Conservation (phyloP, 176 grass and related monocot species). For the Aegilops longissima region DNA sequence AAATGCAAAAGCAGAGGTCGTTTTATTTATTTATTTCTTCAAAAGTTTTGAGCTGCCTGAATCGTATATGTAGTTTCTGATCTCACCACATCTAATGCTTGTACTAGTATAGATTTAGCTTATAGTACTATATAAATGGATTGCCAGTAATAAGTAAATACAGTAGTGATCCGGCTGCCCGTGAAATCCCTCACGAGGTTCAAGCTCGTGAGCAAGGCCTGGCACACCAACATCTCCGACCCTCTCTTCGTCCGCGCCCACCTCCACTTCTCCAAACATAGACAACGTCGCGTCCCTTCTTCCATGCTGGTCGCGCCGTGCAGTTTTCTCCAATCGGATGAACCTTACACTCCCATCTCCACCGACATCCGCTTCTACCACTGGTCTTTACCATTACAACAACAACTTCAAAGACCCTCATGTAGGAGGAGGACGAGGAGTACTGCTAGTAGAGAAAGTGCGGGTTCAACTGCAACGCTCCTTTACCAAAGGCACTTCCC, state of each 20-base stretch:
- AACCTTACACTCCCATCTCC: neutral
- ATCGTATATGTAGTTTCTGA: no score
- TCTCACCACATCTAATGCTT: no score
- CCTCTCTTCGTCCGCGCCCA: neutral
- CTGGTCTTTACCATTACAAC: neutral
- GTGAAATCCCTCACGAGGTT: constrained; percentile 11
- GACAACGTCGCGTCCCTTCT: neutral
- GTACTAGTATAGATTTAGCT: no score
- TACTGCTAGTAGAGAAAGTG: no score
- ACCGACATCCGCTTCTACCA: constrained; percentile 9
- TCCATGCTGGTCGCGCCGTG: neutral
- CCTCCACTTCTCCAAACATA: neutral
- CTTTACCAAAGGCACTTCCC: neutral
- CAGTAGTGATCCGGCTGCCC: neutral
- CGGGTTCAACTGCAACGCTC: neutral
- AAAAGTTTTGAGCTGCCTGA: no score
- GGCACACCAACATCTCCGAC: neutral
- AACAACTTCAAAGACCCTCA: no score
- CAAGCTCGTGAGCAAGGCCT: neutral
- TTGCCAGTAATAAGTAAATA: no score
- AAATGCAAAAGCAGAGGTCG: no score
- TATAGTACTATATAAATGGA: no score
- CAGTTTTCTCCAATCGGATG: neutral
- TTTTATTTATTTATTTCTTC: no score
- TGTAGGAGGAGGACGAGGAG: no score